phyloP scores from a whole-genome alignment of 495 filamentous ascomycete species.

The Talaromyces adpressus region DNA sequence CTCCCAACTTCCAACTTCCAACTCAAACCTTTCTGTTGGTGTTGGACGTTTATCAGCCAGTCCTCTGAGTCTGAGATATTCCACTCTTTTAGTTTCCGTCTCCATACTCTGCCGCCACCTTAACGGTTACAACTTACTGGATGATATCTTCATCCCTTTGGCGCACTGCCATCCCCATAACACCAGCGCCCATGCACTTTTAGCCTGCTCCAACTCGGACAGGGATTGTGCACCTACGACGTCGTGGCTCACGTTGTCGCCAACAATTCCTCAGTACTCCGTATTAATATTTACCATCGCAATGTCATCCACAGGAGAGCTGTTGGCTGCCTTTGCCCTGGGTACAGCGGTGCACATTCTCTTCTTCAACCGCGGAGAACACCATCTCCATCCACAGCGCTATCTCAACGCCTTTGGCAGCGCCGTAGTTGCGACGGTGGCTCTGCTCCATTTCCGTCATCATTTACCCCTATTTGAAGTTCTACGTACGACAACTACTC shows the following conservation, averaged over 20 bases:
- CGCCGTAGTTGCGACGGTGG: constrained; percentile 4
- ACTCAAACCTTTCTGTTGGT: not conserved
- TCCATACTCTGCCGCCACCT: not conserved
- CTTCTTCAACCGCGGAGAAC: constrained; percentile 28
- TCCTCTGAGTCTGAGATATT: not conserved
- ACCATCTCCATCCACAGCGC: constrained; percentile 22
- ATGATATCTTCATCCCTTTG: not conserved
- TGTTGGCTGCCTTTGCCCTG: not conserved
- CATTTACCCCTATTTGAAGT: constrained; percentile 3
- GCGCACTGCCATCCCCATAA: not conserved
- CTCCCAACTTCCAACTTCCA: not conserved
- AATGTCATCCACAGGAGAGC: not conserved
- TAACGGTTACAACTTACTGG: not conserved
- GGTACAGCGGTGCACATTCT: constrained; percentile 16
- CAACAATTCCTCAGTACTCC: not conserved
- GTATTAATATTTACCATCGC: not conserved
- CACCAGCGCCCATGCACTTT: not conserved
- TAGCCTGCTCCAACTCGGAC: not conserved
- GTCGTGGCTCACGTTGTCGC: not conserved
- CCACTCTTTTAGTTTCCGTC: not conserved
- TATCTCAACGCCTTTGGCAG: constrained; percentile 17
- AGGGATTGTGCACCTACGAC: not conserved
- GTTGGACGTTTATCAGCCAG: not conserved
- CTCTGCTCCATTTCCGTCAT: constrained; percentile 4
- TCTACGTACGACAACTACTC: not conserved